Evolutionary conservation across 2,329 filamentous ascomycete species (phyloP).

Genomic region (Talaromyces sp.): DNA sequence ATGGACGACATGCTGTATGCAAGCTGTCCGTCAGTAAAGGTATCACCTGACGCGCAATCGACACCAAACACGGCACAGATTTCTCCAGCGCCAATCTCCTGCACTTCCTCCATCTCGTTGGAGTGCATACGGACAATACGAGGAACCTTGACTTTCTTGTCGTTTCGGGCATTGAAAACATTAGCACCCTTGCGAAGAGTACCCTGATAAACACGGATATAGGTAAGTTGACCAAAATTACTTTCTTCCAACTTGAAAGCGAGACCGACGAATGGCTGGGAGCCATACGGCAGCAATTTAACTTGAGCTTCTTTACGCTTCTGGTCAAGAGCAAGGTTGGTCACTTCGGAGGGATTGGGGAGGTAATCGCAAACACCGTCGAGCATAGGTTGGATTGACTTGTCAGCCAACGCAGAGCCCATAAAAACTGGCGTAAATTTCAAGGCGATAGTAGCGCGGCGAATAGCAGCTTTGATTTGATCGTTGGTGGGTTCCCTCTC

Average conservation of each 20-base stretch:
- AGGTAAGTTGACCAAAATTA: slow-evolving; percentile 96
- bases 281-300: slow-evolving; percentile 88
- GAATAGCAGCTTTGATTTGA: slow-evolving; percentile 90
- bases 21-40: slow-evolving; percentile 89
- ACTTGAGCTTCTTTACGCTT: slow-evolving; percentile 74
- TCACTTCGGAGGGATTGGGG: slow-evolving; percentile 83
- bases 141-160: slow-evolving; percentile 95
- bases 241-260: slow-evolving; percentile 99
- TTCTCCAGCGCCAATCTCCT: slow-evolving; percentile 88
- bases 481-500: slow-evolving; percentile 72
- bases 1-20: slow-evolving; percentile 97
- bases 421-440: slow-evolving; percentile 96
- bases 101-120: slow-evolving; percentile 97
- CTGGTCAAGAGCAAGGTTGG: slow-evolving; percentile 84
- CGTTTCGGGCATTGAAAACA: slow-evolving; percentile 87
- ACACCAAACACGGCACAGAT: slow-evolving; percentile 98
- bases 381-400: slow-evolving; percentile 92
- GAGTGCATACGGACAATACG: slow-evolving; percentile 99
- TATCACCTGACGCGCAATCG: slow-evolving; percentile 95
- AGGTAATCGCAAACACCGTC: slow-evolving; percentile 96
- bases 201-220: slow-evolving; percentile 97
- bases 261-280: slow-evolving; percentile 87
- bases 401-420: slow-evolving; percentile 92
- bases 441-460: slow-evolving; percentile 78
- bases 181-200: slow-evolving; percentile 81